Evolutionary conservation across 441 rosid species (phyloP), one percentile per base, ranked within the genome.

Genomic region (Theobroma grandiflorum): DNA sequence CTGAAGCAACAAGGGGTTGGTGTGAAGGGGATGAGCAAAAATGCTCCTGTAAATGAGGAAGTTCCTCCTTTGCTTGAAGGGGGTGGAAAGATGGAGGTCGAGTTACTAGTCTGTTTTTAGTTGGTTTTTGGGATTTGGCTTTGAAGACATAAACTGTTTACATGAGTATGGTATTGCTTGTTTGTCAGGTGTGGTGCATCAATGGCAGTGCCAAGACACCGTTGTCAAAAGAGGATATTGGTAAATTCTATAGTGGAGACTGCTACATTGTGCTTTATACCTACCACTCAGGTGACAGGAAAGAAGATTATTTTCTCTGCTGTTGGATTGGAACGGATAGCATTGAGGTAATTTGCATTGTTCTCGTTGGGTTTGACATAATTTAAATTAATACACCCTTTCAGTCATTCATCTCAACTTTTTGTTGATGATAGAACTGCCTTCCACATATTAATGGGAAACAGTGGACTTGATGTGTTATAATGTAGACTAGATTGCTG

Each of bases 1-100:
- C 85, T 97, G 89, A 97, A 97, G 95, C 99, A 97, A 85, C 98
- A 96, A 94, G 99, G 98, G 84, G 89, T 86, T 74, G 99, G 96
- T 81, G 86, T 93, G 74, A 97, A 97, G 90, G 98, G 97, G 50
- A 76, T 88, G 86, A 66, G 86, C 40, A 96, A 96, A 89, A 91
- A 88, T 84, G 85, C 89, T 86, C 91, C 98, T 59, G 90, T 88
- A 59, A 90, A 84, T 76, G 99, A 97, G 88, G 98, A 96, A 86
- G 93, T 94, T 75, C 98, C 98, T 47, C 98, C 98, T 80, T 88
- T 97, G 91, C 97, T 97, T 81, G 98, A 97, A 91, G 91, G 91
- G 82, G 95, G 97, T 82, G 99, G 99, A 85, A 97, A 93, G 91
- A 85, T 94, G 93, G 99, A 97, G 98, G 99, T 96, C 64, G 81